Conservation (phyloP, 768 basidiomycete genomes). For the Suillus cothurnatus region DNA sequence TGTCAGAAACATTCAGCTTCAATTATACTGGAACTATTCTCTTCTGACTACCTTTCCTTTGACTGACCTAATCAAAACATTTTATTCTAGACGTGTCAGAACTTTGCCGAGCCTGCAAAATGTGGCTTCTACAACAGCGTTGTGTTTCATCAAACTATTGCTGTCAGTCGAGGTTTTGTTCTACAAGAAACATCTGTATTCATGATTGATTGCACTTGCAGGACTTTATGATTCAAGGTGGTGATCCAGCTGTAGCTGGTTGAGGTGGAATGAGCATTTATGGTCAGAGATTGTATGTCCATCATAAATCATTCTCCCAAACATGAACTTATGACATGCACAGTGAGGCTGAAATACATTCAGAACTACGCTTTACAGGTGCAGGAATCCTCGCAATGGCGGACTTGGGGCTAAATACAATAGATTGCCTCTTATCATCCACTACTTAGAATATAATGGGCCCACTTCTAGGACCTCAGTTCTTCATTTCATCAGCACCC, state of each 20-base stretch:
- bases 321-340: background rate
- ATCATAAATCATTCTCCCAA: background rate
- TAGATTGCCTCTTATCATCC: slow-evolving; percentile 18
- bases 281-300: slow-evolving; percentile 79
- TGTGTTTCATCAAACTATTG: slow-evolving; percentile 89
- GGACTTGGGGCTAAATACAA: slow-evolving; percentile 92
- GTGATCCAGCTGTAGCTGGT: slow-evolving; percentile 95
- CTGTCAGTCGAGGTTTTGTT: slow-evolving; percentile 47
- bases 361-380: slow-evolving; percentile 91
- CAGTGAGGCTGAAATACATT: slow-evolving; percentile 89
- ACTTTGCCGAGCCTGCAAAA: slow-evolving; percentile 90
- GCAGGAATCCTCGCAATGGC: slow-evolving; percentile 98
- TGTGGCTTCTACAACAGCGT: slow-evolving; percentile 92
- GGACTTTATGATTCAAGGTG: slow-evolving; percentile 98
- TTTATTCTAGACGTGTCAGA: slow-evolving; percentile 79
- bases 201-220: slow-evolving; percentile 31
- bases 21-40: slow-evolving; percentile 76
- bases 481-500: slow-evolving; percentile 85
- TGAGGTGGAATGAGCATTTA: slow-evolving; percentile 89
- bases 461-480: slow-evolving; percentile 78
- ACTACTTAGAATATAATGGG: slow-evolving; percentile 9
- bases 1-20: slow-evolving; percentile 84
- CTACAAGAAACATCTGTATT: background rate
- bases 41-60: slow-evolving; percentile 7
- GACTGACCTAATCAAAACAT: slow-evolving; percentile 19